These are phyloP conservation scores for Cocos nucifera DNA, from an alignment of 176 grass and related monocot genomes.

Conservation along the genomic window DNA sequence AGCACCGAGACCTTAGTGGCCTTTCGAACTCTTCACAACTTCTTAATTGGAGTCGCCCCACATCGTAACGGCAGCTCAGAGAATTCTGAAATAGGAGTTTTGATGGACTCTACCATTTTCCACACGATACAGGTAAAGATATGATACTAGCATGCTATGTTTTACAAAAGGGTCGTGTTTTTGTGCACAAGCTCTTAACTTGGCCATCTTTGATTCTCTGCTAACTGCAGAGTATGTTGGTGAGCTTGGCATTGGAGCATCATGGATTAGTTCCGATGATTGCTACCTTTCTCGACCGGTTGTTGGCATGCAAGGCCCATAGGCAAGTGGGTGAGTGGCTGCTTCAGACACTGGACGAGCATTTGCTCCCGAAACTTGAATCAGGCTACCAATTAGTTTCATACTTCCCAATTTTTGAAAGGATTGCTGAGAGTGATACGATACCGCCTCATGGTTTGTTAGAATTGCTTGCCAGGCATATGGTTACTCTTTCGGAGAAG, in stretches of 20 bases:
- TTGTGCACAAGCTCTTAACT: background rate
- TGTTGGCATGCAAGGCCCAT: conserved; percentile 62
- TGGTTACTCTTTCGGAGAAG: conserved; percentile 53
- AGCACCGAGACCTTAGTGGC: conserved; percentile 74
- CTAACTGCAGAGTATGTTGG: conserved; percentile 55
- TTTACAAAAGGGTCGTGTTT: conserved; percentile 1
- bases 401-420: conserved; percentile 83
- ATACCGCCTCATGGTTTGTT: conserved; percentile 64
- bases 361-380: conserved; percentile 69
- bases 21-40: conserved; percentile 57
- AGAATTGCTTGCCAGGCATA: conserved; percentile 69
- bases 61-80: conserved; percentile 29
- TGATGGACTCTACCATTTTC: conserved; percentile 76
- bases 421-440: conserved; percentile 60
- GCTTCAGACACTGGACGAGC: conserved; percentile 58
- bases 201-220: background rate
- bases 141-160: conserved; percentile 1
- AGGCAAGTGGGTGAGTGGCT: conserved; percentile 37
- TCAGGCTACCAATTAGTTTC: conserved; percentile 51
- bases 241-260: conserved; percentile 60
- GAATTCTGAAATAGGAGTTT: conserved; percentile 28
- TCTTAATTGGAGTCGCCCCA: conserved; percentile 48
- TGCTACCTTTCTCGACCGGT: conserved; percentile 50
- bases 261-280: conserved; percentile 59
- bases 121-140: conserved; percentile 64